Conservation (phyloP, 2,329 filamentous ascomycete genomes). For the Calonectria naviculata region DNA sequence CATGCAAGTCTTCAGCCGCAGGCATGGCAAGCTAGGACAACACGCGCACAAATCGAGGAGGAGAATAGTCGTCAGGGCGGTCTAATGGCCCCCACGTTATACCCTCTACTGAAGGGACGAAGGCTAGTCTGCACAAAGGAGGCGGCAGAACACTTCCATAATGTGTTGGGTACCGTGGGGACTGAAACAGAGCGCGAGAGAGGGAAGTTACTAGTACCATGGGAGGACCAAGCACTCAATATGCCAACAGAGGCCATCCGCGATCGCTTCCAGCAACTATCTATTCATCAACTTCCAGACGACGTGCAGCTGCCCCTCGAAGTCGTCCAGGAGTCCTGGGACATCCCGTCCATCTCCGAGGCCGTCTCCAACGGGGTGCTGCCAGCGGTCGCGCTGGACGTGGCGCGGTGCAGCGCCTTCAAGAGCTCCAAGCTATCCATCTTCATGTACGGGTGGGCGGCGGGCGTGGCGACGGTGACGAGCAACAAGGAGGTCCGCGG, state of each 20-base stretch:
- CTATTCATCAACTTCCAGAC: constrained; percentile 43
- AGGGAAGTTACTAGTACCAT: constrained; percentile 47
- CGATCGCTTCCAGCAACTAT: constrained; percentile 46
- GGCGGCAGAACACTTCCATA: constrained; percentile 52
- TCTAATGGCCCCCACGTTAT: constrained; percentile 48
- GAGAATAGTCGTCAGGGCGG: constrained; percentile 43
- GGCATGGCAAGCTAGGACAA: constrained; percentile 47
- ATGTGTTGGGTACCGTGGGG: constrained; percentile 49
- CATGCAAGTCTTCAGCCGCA: constrained; percentile 47
- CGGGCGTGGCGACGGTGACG: constrained; percentile 48
- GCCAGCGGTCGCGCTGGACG: constrained; percentile 48
- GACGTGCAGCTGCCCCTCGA: constrained; percentile 49
- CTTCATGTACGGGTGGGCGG: constrained; percentile 53
- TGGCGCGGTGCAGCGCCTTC: constrained; percentile 45
- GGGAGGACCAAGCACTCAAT: constrained; percentile 30
- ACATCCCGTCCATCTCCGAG: constrained; percentile 36
- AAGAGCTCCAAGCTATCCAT: constrained; percentile 51
- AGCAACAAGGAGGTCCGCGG: constrained; percentile 54
- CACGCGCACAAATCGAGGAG: constrained; percentile 48
- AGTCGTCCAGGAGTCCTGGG: constrained; percentile 43
- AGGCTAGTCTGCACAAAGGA: constrained; percentile 51
- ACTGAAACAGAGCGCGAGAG: constrained; percentile 50
- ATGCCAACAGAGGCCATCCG: constrained; percentile 31
- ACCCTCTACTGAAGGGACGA: constrained; percentile 47
- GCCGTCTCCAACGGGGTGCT: constrained; percentile 41